phyloP scores from a whole-genome alignment of 225 moss, liverwort and hornwort genomes.

The Polytrichum formosum region DNA sequence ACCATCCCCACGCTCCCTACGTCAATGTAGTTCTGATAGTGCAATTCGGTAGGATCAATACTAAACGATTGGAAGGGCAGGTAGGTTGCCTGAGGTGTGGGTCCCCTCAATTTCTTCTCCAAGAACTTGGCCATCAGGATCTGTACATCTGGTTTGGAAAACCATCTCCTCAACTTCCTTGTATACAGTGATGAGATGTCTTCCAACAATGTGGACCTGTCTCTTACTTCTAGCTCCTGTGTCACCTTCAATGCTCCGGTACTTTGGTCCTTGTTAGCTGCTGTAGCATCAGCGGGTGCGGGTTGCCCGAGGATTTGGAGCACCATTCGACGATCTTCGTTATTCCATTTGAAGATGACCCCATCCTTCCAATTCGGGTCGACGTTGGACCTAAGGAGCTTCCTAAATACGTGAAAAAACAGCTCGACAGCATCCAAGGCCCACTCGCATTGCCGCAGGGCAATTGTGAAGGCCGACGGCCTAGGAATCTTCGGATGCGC shows the following conservation, averaged over 20 bases:
- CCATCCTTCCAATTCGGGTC: background rate
- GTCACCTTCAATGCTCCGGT: background rate
- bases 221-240: background rate
- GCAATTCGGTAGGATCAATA: background rate
- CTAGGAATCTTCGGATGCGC: background rate
- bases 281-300: too few species aligned
- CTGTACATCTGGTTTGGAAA: background rate
- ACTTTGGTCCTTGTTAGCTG: background rate
- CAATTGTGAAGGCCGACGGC: background rate
- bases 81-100: background rate
- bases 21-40: background rate
- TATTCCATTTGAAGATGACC: background rate
- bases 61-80: background rate
- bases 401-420: background rate
- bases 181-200: background rate
- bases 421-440: slow-evolving; percentile 1
- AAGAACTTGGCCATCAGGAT: background rate
- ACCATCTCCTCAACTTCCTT: background rate
- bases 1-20: slow-evolving; percentile 1
- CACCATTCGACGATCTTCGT: slow-evolving; percentile 1
- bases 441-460: slow-evolving; percentile 1
- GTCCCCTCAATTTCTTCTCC: slow-evolving; percentile 1
- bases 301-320: background rate
- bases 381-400: background rate
- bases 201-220: background rate